phyloP scores from a whole-genome alignment of 352 stramenopile species.

The Pythium guiyangense region DNA sequence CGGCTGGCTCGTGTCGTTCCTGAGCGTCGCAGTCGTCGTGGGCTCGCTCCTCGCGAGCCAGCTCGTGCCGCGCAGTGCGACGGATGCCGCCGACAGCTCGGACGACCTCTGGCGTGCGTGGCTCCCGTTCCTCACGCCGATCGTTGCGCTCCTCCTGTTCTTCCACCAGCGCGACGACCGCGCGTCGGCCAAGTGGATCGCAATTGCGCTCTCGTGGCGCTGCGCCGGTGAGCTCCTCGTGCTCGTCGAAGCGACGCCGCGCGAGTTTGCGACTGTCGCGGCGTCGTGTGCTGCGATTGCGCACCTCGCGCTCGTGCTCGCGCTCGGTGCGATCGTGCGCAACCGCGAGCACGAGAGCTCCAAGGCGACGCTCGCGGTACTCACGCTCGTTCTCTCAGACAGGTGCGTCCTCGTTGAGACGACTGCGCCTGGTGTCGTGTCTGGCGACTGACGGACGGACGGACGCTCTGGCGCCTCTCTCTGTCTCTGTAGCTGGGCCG shows the following conservation, averaged over 20 bases:
- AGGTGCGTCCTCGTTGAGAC: slow-evolving; percentile 40
- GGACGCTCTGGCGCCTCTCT: too few relatives aligned
- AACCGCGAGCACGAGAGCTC: slow-evolving; percentile 47
- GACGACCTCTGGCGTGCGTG: slow-evolving; percentile 47
- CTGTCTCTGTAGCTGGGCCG: slow-evolving; percentile 27
- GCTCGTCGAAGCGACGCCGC: slow-evolving; percentile 35
- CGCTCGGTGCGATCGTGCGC: slow-evolving; percentile 37
- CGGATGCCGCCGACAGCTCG: slow-evolving; percentile 11
- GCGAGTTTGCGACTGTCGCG: slow-evolving; percentile 45
- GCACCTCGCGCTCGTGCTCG: slow-evolving; percentile 53
- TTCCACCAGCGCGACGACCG: slow-evolving; percentile 73
- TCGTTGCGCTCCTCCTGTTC: slow-evolving; percentile 63
- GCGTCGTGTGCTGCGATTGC: slow-evolving; percentile 32
- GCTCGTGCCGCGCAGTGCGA: slow-evolving; percentile 29
- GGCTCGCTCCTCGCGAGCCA: slow-evolving; percentile 59
- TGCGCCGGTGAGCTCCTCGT: slow-evolving; percentile 63
- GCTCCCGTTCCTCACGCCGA: slow-evolving; percentile 60
- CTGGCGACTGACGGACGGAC: too few relatives aligned
- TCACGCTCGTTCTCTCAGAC: slow-evolving; percentile 63
- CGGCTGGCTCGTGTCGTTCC: slow-evolving; percentile 57
- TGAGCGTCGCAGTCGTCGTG: slow-evolving; percentile 67
- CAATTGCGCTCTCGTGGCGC: slow-evolving; percentile 76
- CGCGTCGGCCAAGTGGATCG: slow-evolving; percentile 74
- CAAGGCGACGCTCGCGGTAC: slow-evolving; percentile 46
- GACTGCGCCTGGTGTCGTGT: background rate